Base-by-base conservation (phyloP, 169 alveolate species). In the Eimeria praecox region DNA sequence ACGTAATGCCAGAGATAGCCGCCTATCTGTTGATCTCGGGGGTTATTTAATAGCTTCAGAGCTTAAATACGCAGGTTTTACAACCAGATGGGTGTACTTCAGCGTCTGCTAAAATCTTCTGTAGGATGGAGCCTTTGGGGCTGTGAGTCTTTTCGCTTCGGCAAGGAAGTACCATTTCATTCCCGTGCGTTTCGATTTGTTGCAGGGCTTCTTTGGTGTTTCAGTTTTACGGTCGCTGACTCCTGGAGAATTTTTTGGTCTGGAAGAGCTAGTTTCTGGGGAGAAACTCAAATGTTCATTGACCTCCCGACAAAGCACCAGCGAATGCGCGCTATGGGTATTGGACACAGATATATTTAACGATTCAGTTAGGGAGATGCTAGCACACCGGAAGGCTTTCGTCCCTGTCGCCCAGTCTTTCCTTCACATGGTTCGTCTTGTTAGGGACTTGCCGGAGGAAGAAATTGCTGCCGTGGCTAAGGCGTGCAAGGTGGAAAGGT, bases 401-500 rank as follows among this genome's bases (percentile, higher is more conserved):
- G 96, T 94, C 2, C 93, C 96, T 49, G 83, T 94, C 22, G 83
- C 91, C 75, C 87, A 64, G 38, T 5, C 66, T 56, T 94, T 94
- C 89, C 94, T 94, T 20, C 83, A 49, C 54, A 62, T 44, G 82
- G 96, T 94, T 42, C 89, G 85, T 10, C 83, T 94, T 42, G 66
- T 94, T 56, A 82, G 91, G 77, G 96, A 94, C 69, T 10, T 94
- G 73, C 75, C 88, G 56, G 90, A 66, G 40, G 78, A 83, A 77
- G 78, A 83, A 33, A 82, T 94, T 44, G 40, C 27, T 38, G 73
- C 83, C 40, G 96, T 83, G 22, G 96, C 96, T 20, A 42, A 22
- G 30, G 96, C 96, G n/a, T 94, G 96, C 90, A 94, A 94, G 59
- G 91, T 94, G 69, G 96, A 94, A 80, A 64, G 64, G 73, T 94